Base-by-base conservation (phyloP, 768 basidiomycete species). In the Suillus hirtellus region DNA sequence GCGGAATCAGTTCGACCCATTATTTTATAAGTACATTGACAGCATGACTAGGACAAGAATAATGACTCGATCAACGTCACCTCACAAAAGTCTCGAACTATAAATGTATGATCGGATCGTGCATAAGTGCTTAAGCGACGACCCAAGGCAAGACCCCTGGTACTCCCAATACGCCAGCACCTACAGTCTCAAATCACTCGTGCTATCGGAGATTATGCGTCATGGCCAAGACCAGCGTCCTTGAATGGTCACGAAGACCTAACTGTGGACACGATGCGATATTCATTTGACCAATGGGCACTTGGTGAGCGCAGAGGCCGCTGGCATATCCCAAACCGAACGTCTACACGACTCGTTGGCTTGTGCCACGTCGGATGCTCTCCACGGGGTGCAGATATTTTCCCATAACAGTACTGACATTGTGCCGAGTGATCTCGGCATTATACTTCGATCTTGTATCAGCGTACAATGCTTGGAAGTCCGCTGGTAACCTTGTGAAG, bases 41-140 rank as follows among this genome's bases (percentile, higher is more conserved):
- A 27, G 47, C 27, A 53, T 53, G 52, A 53, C 34, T 53, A 31
- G 52, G 19, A 35, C 53, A 54, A 54, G 53, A 1, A 54, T 54
- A 1, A 54, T 54, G 53, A 54, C 53, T 54, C 35, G 53, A 21
- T 14, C 53, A 35, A 14, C 10, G 4, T 19, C 19, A 11, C n/a
- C 31, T 31, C 3, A 3, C 42, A 15, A 15, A 15, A 17, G 49
- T 31, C 19, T 34, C 10, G 31, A 24, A 49, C 50, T 27, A 24
- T 9, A 15, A 24, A 24, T 24, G 14, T 49, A 31, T 17, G 31
- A 53, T 53, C 27, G 9, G 27, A 52, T 52, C 31, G 24, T 24
- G 24, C 24, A 24, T 24, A 24, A 24, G 24, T 2, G 24, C 24
- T 24, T 24, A 24, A 24, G 24, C 24, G 24, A 24, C 24, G 4